Evolutionary conservation across 805 yeast genomes (phyloP), one percentile per base, ranked within the genome.

Genomic region (Yamadazyma philogaea): DNA sequence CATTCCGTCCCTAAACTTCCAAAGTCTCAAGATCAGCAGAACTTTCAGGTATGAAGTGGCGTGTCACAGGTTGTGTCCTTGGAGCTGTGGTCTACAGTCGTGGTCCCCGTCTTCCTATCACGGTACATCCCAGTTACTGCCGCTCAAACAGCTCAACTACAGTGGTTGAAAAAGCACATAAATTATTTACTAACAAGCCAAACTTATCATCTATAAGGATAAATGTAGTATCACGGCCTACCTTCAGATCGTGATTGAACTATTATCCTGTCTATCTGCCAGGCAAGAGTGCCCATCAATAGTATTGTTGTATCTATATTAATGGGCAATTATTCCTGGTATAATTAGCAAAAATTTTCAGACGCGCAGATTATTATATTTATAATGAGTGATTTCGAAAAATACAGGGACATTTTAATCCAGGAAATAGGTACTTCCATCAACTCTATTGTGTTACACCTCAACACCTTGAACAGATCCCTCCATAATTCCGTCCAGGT

Each of bases 401-500:
- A 72, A 46, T 84, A 81, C 48, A 64, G 86, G 14, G 84, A 80
- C 46, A 57, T 69, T 16, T 66, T 81, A 30, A 64, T 81, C n/a
- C 72, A 77, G 33, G 84, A 81, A 46, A 79, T 81, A 34, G 61
- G 80, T 2, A 53, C 60, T 32, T 66, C 80, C 8, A 74, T 84
- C 76, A 88, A 82, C 51, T 73, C 82, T 0, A 84, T 84, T 6
- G 66, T 83, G 39, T 70, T 78, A 52, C 81, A 81, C 50, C 60
- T 85, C 44, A 83, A 82, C 50, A 73, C 80, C 16, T 64, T 85
- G 45, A 84, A 84, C 55, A 70, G 87, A 34, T 76, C 89, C 0
- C 62, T 85, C 39, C 84, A 82, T 50, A 80, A 78, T 33, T 76
- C 81, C 2, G 73, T 83, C 12, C 82, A 84, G 17, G 87, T 85